Evolutionary conservation across 768 basidiomycete genomes (phyloP), one percentile per base, ranked within the genome.

Genomic region (Auriscalpium orientale): DNA sequence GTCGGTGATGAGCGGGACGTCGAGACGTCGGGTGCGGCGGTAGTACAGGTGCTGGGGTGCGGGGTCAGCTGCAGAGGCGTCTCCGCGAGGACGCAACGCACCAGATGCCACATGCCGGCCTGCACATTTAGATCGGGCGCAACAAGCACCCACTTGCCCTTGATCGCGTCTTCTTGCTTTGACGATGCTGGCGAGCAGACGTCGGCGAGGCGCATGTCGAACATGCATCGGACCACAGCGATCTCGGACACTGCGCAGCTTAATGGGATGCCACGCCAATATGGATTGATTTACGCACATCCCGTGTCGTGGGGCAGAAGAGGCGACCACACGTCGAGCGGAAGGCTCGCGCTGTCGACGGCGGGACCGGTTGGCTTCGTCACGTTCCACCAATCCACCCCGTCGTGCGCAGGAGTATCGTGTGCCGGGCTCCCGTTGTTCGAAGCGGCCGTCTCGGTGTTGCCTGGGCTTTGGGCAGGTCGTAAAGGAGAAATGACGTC

Each of bases 121-220:
- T 79, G 81, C 74, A 74, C 60, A 66, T 94, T 94, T 36, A 98
- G 69, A 71, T 98, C 88, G 46, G 82, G 78, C 40, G 83, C 83
- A 12, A 99, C 86, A 13, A 88, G 82, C 2, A 95, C 91, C 95
- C 95, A 99, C 63, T 86, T 89, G 0, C 89, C 89, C 61, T 79
- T 83, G 62, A 84, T 79, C 6, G 86, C 84, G 65, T 93, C 89
- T 49, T 86, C 70, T 65, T 90, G 87, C 11, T 75, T 73, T 1
- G 83, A 91, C 1, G 86, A 79, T 1, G 75, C 67, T 0, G 94
- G 94, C 0, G 71, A 70, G 66, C 94, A 98, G 11, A 88, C 59
- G 22, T 81, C 78, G 0, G 76, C 72, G 40, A 84, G 68, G 2
- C 68, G 72, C 2, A 90, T 85, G 33, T 85, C 74, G 43, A 90